Evolutionary conservation across 108 stramenopile genomes (phyloP), one percentile per base, ranked within the genome.

Genomic region (Cylindrotheca fusiformis): DNA sequence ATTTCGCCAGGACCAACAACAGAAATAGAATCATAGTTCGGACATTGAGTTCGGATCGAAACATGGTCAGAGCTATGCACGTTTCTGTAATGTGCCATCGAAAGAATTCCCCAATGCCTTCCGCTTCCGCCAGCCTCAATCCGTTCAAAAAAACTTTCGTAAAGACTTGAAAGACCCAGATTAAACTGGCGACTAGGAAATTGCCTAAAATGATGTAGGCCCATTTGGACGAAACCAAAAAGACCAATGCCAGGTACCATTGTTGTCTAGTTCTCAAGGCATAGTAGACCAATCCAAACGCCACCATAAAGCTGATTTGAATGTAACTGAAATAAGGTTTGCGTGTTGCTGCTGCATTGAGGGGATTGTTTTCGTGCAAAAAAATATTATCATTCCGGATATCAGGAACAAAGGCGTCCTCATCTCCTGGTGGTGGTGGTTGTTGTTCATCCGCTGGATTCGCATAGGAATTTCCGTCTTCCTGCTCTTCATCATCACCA

Each of bases 61-160:
- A 99, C 52, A 98, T 95, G 21, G 99, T 97, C 60, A 99, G 75
- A 0, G 99, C 97, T 41, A 99, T 63, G 71, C 96, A 97, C 4
- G 96, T 98, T 82, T 99, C 99, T 19, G 95, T 96, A 54, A 98
- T 76, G 55, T 97, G 87, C 94, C 96, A 99, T 4, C 97, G 88
- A 36, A 94, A 82, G 68, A 89, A 89, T 55, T 99, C 97, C 52
- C 71, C 78, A 47, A 98, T 66, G 4, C 91, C 86, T 79, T 98
- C 97, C 1, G 93, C 83, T 72, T 99, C 97, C 48, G 72, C 74
- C 41, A 83, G 71, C 10, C 97, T 77, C 48, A 99, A 67, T 24
- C 85, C 89, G 17, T 95, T 93, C 55, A 98, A 76, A 36, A 97
- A 83, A 29, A 65, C 32, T 24, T 61, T 66, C 10, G 86, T 71